A percentile compares a stretch with the other conserved stretches of the same genome.
These are phyloP conservation scores for Fonsecaea monophora DNA, from an alignment of 2,329 filamentous ascomycete genomes.

Conservation along the genomic window DNA sequence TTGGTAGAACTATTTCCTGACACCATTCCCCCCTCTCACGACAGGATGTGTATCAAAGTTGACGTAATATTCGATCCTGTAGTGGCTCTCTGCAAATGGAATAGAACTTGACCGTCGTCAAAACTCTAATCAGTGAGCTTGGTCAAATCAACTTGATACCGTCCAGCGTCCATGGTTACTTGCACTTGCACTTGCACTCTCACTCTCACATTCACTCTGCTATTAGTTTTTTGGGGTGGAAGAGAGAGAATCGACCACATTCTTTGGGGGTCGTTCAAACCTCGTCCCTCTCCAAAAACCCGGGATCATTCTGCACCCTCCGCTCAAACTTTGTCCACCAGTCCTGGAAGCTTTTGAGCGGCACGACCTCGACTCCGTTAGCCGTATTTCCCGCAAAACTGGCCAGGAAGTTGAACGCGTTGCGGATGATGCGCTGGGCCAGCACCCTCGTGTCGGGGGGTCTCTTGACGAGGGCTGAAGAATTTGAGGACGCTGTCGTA, in stretches of 20 bases:
- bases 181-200: no score
- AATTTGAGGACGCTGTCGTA: slow-evolving; percentile 33
- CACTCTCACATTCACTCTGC: no score
- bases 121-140: no score
- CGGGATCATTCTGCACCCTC: slow-evolving; percentile 81
- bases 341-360: slow-evolving; percentile 92
- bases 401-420: slow-evolving; percentile 95
- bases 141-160: no score
- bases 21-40: no score
- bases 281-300: slow-evolving; percentile 79
- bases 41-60: no score
- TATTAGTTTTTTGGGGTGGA: no score
- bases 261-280: slow-evolving; percentile 9
- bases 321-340: slow-evolving; percentile 99
- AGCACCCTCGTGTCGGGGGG: slow-evolving; percentile 71
- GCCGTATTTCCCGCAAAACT: slow-evolving; percentile 74
- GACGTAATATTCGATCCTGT: no score
- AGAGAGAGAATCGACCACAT: no score
- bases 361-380: slow-evolving; percentile 80
- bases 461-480: slow-evolving; percentile 44
- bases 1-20: no score
- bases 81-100: not conserved
- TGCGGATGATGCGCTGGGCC: slow-evolving; percentile 92
- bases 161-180: no score
- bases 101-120: not conserved